Base-by-base conservation (phyloP, 805 yeast genomes). In the Candida maesae region DNA sequence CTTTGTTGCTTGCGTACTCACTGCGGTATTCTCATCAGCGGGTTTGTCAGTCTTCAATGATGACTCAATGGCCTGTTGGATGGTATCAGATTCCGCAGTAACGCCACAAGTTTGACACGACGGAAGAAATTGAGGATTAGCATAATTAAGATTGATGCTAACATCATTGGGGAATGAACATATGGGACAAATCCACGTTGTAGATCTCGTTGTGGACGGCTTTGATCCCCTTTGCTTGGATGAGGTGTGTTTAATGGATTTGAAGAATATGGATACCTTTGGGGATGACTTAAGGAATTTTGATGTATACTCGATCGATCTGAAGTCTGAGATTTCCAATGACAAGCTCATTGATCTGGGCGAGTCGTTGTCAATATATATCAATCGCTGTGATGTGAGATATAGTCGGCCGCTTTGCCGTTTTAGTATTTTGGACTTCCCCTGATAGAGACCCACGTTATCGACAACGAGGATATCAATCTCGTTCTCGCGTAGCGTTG, bases 111-210 rank as follows among this genome's bases (percentile, higher is more conserved):
- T 76, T 21, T 56, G 55, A 58, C 91, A 84, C 1, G 56, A 51
- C 0, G 82, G 81, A 2, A 67, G 46, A 8, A 54, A 57, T 9
- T 56, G 49, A 1, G 47, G 36, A 12, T 52, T 59, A 19, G 36
- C 35, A 33, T 46, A 58, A 30, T 59, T 58, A 16, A 61, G 56
- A 12, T 59, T 59, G 8, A 58, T 49, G 7, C 60, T 56, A 3
- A 74, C 50, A 10, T 58, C 61, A 54, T 88, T 87, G 19, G 80
- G 68, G 56, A 70, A 84, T n/a, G 78, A 77, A 61, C 99, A 91
- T 3, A 93, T 90, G n/a, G 84, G 82, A 59, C 99, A 91, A 1
- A 74, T 72, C 99, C 99, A 91, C 23, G 41, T 46, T 2, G 46
- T 49, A n/a, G 42, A 30, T 20, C 31, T 42, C 10, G 35, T 28